Conservation (phyloP, 805 yeast species). For the Cyberlindnera petersonii region DNA sequence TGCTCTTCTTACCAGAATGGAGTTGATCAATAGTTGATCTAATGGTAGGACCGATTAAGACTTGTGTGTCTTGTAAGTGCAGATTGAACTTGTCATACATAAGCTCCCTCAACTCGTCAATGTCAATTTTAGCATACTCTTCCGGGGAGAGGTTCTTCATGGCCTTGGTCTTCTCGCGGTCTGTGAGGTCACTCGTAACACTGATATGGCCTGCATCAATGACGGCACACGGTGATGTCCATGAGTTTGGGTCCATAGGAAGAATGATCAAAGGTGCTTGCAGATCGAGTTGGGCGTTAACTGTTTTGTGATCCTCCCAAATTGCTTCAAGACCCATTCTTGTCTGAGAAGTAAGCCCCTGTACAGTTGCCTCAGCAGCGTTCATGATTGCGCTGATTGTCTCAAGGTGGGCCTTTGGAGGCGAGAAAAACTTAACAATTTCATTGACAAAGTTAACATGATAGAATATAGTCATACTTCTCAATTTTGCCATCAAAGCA, state of each 20-base stretch:
- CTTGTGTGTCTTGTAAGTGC: conserved; percentile 78
- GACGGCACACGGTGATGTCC: conserved; percentile 85
- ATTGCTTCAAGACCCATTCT: conserved; percentile 91
- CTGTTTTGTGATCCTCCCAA: conserved; percentile 88
- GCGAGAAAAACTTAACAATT: conserved; percentile 71
- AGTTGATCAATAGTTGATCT: conserved; percentile 73
- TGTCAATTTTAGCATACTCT: conserved; percentile 61
- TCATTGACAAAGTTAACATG: conserved; percentile 81
- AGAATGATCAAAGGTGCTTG: conserved; percentile 90
- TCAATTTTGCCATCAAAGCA: conserved; percentile 62
- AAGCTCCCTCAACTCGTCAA: conserved; percentile 40
- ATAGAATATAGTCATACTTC: conserved; percentile 86
- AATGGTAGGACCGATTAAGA: conserved; percentile 79
- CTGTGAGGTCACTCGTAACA: conserved; percentile 75
- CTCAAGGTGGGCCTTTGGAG: conserved; percentile 81
- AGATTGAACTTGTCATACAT: conserved; percentile 89
- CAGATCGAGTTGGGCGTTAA: conserved; percentile 79
- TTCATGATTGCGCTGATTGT: conserved; percentile 86
- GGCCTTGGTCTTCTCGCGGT: conserved; percentile 60
- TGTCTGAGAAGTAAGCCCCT: conserved; percentile 85
- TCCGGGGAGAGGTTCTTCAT: conserved; percentile 58
- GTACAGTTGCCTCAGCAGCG: conserved; percentile 94
- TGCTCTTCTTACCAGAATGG: conserved; percentile 38
- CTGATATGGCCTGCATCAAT: conserved; percentile 95
- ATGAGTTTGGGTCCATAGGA: conserved; percentile 74